Conservation (phyloP, 2,329 filamentous ascomycete species). For the Plenodomus lindquistii region DNA sequence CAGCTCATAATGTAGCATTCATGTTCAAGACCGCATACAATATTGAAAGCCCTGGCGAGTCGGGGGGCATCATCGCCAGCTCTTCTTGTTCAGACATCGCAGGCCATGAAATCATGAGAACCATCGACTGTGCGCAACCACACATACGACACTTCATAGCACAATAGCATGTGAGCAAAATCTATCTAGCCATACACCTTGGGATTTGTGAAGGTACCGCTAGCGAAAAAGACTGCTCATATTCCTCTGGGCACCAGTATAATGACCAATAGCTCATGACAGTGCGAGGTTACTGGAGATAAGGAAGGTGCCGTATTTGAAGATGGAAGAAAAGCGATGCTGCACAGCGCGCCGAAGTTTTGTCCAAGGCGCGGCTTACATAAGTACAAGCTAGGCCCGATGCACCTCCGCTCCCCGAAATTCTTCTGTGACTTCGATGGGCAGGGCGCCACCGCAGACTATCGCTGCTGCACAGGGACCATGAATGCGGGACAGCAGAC, state of each 20-base stretch:
- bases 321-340: conserved; percentile 47
- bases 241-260: conserved; percentile 79
- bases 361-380: background rate
- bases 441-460: conserved; percentile 13
- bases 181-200: conserved; percentile 97
- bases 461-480: conserved; percentile 16
- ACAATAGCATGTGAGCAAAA: conserved; percentile 72
- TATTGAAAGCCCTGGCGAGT: no score
- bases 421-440: conserved; percentile 22
- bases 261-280: conserved; percentile 80
- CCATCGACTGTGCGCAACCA: background rate
- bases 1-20: no score
- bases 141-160: background rate
- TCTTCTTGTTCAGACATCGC: background rate
- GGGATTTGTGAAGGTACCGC: conserved; percentile 77
- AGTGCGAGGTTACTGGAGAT: conserved; percentile 79
- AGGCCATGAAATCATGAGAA: no score
- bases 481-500: conserved; percentile 53
- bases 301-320: conserved; percentile 79
- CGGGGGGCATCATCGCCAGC: no score
- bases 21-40: no score
- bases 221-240: conserved; percentile 94
- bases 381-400: conserved; percentile 25
- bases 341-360: conserved; percentile 4
- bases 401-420: conserved; percentile 37